These are phyloP conservation scores for Fusarium anguioides DNA, from an alignment of 2,329 filamentous ascomycete genomes.

Conservation along the genomic window DNA sequence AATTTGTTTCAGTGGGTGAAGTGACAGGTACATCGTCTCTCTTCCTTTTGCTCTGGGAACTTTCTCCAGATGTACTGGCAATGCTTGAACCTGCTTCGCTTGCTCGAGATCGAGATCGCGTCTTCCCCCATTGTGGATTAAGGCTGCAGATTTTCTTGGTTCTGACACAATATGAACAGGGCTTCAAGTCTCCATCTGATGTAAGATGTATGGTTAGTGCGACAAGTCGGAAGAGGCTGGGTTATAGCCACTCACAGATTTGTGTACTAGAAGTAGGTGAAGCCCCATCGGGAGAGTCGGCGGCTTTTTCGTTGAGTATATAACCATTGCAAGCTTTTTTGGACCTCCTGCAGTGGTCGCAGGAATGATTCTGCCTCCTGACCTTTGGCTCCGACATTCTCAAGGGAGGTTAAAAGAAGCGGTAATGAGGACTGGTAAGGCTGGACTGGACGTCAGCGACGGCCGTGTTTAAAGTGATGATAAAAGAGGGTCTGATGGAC, in stretches of 20 bases:
- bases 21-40: neutral
- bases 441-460: no score
- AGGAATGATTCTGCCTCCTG: neutral
- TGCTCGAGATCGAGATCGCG: neutral
- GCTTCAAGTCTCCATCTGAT: neutral
- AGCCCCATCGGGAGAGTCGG: neutral
- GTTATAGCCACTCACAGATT: neutral
- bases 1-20: neutral
- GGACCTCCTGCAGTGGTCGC: neutral
- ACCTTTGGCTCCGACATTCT: neutral
- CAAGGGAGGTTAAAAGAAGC: neutral
- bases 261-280: neutral
- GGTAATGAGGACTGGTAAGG: neutral
- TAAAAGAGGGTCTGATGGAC: neutral
- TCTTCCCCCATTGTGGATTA: neutral
- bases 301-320: neutral
- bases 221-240: fast-evolving
- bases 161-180: neutral
- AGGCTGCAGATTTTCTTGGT: neutral
- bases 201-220: neutral
- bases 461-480: neutral
- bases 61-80: neutral
- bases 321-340: constrained; percentile 1
- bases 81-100: neutral
- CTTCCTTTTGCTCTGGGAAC: neutral